Base-by-base conservation (phyloP, 192 early-diverging fungal genomes). In the Coemansia asiatica region DNA sequence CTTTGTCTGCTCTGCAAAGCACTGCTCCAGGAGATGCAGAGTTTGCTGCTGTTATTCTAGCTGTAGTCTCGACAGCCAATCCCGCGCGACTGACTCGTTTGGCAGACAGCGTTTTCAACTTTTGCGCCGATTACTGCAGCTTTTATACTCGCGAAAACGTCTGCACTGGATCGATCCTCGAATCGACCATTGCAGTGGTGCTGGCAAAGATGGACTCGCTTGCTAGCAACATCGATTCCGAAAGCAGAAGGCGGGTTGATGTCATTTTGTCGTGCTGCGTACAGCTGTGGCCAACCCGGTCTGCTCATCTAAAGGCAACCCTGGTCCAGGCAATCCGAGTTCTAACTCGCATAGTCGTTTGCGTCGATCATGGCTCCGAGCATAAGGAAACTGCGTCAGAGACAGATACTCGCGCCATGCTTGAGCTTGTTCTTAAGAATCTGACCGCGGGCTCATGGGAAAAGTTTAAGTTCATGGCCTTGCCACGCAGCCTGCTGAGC, bases 221-320 rank as follows among this genome's bases (percentile, higher is more conserved):
- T 35, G 49, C 53, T 2, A 51, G 46, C 6, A 36, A 68, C 10
- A 13, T 36, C 44, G 22, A 40, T 28, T 2, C 9, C 12, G 25
- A 46, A 9, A 18, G 2, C 18, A 19, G 59, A 5, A 69, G 65
- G 25, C 79, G 67, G 0, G 1, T 63, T 1, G 59, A 58, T 22
- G 23, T 48, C 9, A 25, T 81, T 28, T 59, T 81, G 31, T 66
- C 71, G 2, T 50, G 64, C 56, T 44, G 59, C 46, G 49, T 76
- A 61, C 66, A 53, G 25, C 62, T 81, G n/a, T 81, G 79, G 79
- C 26, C 60, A 0, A 76, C 79, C 13, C 79, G 79, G 21, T 69
- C 74, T 21, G 22, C 40, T 1, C 60, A 67, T 23, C 44, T 72
- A 5, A 73, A 75, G 65, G 50, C 22, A 23, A 46, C 67, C 15